Conservation (phyloP, 2,329 filamentous ascomycete genomes). For the Westerdykella sp. region DNA sequence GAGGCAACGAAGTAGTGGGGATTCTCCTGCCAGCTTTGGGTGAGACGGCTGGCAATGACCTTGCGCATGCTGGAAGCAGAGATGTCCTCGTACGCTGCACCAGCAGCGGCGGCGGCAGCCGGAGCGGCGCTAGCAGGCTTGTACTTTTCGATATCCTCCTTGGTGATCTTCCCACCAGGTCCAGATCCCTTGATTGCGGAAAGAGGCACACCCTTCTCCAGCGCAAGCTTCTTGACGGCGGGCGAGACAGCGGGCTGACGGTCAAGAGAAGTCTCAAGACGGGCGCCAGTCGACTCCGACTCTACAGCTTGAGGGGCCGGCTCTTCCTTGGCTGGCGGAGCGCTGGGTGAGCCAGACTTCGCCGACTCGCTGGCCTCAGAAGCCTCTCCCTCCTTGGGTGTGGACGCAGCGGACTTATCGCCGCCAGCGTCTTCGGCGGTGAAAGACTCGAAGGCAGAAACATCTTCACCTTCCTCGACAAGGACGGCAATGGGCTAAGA, state of each 20-base stretch:
- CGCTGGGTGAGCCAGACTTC: conserved; percentile 52
- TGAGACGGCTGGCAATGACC: conserved; percentile 87
- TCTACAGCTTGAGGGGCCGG: conserved; percentile 59
- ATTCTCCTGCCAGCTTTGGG: conserved; percentile 85
- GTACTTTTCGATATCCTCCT: conserved; percentile 88
- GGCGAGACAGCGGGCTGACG: conserved; percentile 68
- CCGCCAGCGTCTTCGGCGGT: conserved; percentile 85
- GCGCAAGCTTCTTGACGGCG: conserved; percentile 72
- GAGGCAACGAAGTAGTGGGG: conserved; percentile 97
- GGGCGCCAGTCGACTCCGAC: conserved; percentile 66
- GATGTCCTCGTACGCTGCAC: conserved; percentile 71
- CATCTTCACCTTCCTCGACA: conserved; percentile 83
- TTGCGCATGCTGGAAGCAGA: conserved; percentile 93
- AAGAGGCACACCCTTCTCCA: conserved; percentile 75
- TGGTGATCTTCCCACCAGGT: conserved; percentile 77
- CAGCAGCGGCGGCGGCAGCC: conserved; percentile 47
- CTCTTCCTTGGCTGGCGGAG: conserved; percentile 44
- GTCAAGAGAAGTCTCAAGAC: conserved; percentile 76
- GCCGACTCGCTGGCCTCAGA: conserved; percentile 57
- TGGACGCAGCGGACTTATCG: conserved; percentile 58
- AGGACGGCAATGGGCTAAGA: conserved; percentile 87
- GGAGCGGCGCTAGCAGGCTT: conserved; percentile 49
- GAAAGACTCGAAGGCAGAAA: conserved; percentile 84
- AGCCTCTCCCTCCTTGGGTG: conserved; percentile 58
- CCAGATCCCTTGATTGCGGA: conserved; percentile 80